Conservation (phyloP, 2,329 filamentous ascomycete species). For the Geoglossum cookeanum region DNA sequence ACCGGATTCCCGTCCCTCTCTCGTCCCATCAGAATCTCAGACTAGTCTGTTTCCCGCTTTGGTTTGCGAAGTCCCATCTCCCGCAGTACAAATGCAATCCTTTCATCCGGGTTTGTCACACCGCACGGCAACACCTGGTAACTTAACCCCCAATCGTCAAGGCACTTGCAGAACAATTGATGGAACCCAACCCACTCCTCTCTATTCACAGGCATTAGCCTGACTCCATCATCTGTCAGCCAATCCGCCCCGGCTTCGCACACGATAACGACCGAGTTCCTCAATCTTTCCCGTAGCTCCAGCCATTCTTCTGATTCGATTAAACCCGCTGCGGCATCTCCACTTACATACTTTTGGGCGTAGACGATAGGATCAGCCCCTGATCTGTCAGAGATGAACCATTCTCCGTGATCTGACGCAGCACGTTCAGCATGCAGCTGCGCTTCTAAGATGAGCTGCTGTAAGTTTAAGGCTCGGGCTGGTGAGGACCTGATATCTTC, state of each 20-base stretch:
- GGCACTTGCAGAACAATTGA: background rate
- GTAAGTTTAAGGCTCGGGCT: background rate
- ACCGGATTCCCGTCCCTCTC: too few species aligned
- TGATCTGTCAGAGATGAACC: constrained; percentile 27
- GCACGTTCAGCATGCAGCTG: background rate
- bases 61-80: too few species aligned
- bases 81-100: background rate
- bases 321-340: constrained; percentile 6
- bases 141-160: background rate
- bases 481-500: background rate
- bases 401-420: constrained; percentile 7
- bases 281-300: background rate
- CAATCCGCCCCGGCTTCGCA: constrained; percentile 19
- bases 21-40: too few species aligned
- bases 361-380: constrained; percentile 26
- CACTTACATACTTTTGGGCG: constrained; percentile 16
- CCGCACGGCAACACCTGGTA: background rate
- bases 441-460: background rate
- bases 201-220: constrained; percentile 16
- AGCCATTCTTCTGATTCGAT: background rate
- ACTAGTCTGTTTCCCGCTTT: too few species aligned
- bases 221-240: constrained; percentile 21
- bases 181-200: constrained; percentile 16
- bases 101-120: background rate
- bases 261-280: background rate